Percentiles rank a stretch among this genome's conserved stretches.
These are phyloP conservation scores for Pseudopyrenochaeta lycopersici DNA, from an alignment of 2,329 filamentous ascomycete genomes.

Conservation along the genomic window DNA sequence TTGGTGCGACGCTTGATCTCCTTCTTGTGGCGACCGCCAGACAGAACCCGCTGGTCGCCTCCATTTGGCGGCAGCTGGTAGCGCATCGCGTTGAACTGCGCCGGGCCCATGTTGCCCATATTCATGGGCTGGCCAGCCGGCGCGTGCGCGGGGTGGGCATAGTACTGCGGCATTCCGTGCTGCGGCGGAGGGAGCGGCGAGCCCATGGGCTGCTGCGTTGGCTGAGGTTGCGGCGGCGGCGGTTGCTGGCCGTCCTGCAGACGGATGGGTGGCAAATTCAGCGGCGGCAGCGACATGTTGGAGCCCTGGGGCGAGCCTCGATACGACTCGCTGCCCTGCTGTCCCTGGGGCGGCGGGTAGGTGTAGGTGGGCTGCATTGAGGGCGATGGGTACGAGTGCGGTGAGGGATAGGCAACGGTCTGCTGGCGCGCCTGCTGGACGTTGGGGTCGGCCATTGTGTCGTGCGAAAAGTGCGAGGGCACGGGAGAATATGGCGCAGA, in stretches of 20 bases:
- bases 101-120: slow-evolving; percentile 58
- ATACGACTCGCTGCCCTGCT: slow-evolving; percentile 52
- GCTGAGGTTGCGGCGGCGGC: slow-evolving; percentile 38
- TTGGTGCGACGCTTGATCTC: slow-evolving; percentile 80
- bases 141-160: slow-evolving; percentile 53
- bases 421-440: slow-evolving; percentile 41
- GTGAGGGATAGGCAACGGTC: slow-evolving; percentile 53
- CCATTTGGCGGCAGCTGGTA: slow-evolving; percentile 63
- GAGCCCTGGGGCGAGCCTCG: slow-evolving; percentile 57
- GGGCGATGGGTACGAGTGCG: slow-evolving; percentile 61
- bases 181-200: slow-evolving; percentile 64
- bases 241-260: slow-evolving; percentile 56
- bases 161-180: slow-evolving; percentile 62
- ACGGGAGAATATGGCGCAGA: slow-evolving; percentile 44
- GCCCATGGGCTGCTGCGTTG: slow-evolving; percentile 56
- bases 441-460: slow-evolving; percentile 46
- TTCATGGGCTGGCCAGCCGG: slow-evolving; percentile 60
- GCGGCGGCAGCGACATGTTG: slow-evolving; percentile 54
- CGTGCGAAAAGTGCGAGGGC: slow-evolving; percentile 41
- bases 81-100: slow-evolving; percentile 60
- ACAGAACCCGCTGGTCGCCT: slow-evolving; percentile 63
- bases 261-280: slow-evolving; percentile 62
- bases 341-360: slow-evolving; percentile 55
- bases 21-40: slow-evolving; percentile 72
- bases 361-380: slow-evolving; percentile 60